phyloP scores from a whole-genome alignment of 805 yeast species.

The Schizosaccharomyces octosporus region DNA sequence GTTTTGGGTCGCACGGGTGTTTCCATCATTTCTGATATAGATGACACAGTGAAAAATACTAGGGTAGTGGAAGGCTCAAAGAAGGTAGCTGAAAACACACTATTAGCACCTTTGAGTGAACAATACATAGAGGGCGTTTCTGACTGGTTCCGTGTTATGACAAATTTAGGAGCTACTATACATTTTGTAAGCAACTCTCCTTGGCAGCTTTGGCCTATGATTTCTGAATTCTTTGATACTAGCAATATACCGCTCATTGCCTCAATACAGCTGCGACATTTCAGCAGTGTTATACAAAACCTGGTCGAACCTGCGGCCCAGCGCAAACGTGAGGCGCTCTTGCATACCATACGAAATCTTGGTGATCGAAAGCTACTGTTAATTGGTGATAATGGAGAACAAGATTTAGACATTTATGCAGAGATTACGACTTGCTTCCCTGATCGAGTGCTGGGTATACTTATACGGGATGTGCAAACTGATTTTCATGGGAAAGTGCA shows the following conservation, averaged over 20 bases:
- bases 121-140: slow-evolving; percentile 56
- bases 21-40: slow-evolving; percentile 71
- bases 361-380: slow-evolving; percentile 55
- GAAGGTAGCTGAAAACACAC: slow-evolving; percentile 57
- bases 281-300: slow-evolving; percentile 56
- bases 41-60: slow-evolving; percentile 76
- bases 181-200: slow-evolving; percentile 94
- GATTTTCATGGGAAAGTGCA: not conserved
- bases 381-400: slow-evolving; percentile 90
- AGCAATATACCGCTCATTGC: slow-evolving; percentile 42
- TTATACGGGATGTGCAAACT: slow-evolving; percentile 45
- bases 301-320: slow-evolving; percentile 71
- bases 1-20: slow-evolving; percentile 20
- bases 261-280: slow-evolving; percentile 68
- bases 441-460: slow-evolving; percentile 42
- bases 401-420: slow-evolving; percentile 75
- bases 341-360: slow-evolving; percentile 42
- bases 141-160: slow-evolving; percentile 39
- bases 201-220: slow-evolving; percentile 52
- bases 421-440: slow-evolving; percentile 42
- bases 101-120: slow-evolving; percentile 37
- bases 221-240: slow-evolving; percentile 29
- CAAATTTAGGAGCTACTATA: slow-evolving; percentile 28
- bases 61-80: slow-evolving; percentile 69
- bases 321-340: slow-evolving; percentile 44